Base-by-base conservation (phyloP, 768 basidiomycete species). In the Boletus rex-veris region DNA sequence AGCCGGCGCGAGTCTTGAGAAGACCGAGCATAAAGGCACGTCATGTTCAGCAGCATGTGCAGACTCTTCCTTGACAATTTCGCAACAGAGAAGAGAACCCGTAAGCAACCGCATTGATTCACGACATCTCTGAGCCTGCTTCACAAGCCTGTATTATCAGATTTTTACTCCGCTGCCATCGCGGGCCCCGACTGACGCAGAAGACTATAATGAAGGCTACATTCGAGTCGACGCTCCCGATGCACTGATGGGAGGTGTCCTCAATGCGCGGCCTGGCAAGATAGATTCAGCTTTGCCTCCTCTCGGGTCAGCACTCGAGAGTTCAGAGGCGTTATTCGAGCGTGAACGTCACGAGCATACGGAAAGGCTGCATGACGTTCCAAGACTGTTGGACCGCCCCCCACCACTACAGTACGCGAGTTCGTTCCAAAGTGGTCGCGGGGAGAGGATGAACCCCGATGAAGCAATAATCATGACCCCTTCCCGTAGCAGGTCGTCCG, bases 141-240 rank as follows among this genome's bases (percentile, higher is more conserved):
- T 58, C 48, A 63, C 45, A 43, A 37, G 26, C 19, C n/a, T 19
- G 18, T 36, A 26, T 54, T 30, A 41, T 44, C 35, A 70, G 69
- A 15, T 72, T 45, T 70, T 70, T 50, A 70, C 69, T 21, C 69
- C 69, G 21, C 45, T 70, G 21, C 69, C 71, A 21, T 70, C 69
- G 36, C 69, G 69, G 33, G 55, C 60, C 7, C 71, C 69, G 18
- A 72, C 60, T n/a, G 69, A 72, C 3, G 60, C 56, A 41, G 69
- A 69, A 10, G 69, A 70, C 11, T 65, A 59, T n/a, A 64, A 63
- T 45, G 69, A 70, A 39, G 69, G 65, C 24, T 70, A 61, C 50
- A 52, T 70, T 35, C 69, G 58, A 39, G 71, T 70, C 16, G 67
- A 70, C 39, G 69, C 51, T 37, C 69, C 69, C 6, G 56, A 69